Conservation (phyloP, 495 filamentous ascomycete species). For the Halenospora varia region DNA sequence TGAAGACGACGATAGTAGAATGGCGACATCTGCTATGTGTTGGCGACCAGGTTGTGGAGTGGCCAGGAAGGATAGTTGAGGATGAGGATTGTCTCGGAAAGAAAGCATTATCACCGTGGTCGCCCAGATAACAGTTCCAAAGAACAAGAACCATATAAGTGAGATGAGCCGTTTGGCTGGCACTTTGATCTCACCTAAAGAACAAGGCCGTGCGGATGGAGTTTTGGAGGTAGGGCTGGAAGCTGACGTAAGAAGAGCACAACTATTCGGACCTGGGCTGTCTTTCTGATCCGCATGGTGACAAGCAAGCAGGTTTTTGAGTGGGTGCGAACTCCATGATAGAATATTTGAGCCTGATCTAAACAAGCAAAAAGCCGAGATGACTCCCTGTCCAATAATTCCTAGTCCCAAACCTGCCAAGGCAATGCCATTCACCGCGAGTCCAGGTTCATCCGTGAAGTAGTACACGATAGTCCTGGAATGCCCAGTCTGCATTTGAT, state of each 20-base stretch:
- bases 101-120: background rate
- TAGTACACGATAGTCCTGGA: background rate
- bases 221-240: background rate
- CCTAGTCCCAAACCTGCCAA: background rate
- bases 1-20: background rate
- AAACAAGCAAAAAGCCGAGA: background rate
- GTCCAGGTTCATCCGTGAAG: background rate
- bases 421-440: background rate
- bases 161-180: background rate
- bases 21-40: background rate
- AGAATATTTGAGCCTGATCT: background rate
- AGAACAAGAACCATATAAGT: background rate
- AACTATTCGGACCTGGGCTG: background rate
- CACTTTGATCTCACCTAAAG: background rate
- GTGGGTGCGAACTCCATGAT: conserved; percentile 3
- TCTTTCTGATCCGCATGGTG: background rate
- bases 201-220: background rate
- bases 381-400: background rate
- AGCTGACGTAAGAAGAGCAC: no score
- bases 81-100: background rate
- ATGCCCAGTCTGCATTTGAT: background rate
- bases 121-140: background rate
- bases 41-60: background rate
- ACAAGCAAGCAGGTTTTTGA: background rate
- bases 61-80: background rate